Conservation (phyloP, 75 land plant genomes). For the Selaginella tamariscina region DNA sequence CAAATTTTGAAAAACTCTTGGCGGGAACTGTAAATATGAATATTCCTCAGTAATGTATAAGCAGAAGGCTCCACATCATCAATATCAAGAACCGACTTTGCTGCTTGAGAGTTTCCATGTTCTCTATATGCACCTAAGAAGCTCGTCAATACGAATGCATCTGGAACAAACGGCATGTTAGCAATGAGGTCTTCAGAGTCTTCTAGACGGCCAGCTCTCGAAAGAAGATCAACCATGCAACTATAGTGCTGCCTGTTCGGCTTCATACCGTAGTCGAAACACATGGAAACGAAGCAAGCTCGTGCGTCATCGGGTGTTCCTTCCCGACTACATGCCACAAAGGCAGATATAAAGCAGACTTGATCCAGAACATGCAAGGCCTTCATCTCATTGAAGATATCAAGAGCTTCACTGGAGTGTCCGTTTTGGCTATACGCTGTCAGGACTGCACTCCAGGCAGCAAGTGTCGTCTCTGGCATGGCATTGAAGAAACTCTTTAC, state of each 20-base stretch:
- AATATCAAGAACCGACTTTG: not conserved
- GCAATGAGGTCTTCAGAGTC: conserved; percentile 26
- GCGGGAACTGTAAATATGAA: too few species aligned
- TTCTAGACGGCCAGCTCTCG: conserved; percentile 22
- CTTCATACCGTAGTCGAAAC: not conserved
- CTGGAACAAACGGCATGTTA: conserved; percentile 34
- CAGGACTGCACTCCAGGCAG: not conserved
- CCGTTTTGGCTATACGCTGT: conserved; percentile 1
- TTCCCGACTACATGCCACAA: not conserved
- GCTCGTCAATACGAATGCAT: conserved; percentile 13
- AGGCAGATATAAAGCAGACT: not conserved
- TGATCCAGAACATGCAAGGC: not conserved
- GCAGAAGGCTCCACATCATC: not conserved
- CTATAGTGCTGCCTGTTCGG: conserved; percentile 29
- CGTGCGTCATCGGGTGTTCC: not conserved
- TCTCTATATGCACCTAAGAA: not conserved
- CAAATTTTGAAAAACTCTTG: too few species aligned
- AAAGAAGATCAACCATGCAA: conserved; percentile 33
- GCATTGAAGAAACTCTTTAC: not conserved
- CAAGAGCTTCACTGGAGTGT: not conserved
- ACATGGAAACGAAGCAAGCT: not conserved
- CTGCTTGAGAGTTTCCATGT: not conserved
- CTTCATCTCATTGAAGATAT: not conserved
- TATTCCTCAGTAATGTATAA: not conserved
- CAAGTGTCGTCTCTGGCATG: not conserved